Base-by-base conservation (phyloP, 768 basidiomycete genomes). In the Mycena vulgaris region DNA sequence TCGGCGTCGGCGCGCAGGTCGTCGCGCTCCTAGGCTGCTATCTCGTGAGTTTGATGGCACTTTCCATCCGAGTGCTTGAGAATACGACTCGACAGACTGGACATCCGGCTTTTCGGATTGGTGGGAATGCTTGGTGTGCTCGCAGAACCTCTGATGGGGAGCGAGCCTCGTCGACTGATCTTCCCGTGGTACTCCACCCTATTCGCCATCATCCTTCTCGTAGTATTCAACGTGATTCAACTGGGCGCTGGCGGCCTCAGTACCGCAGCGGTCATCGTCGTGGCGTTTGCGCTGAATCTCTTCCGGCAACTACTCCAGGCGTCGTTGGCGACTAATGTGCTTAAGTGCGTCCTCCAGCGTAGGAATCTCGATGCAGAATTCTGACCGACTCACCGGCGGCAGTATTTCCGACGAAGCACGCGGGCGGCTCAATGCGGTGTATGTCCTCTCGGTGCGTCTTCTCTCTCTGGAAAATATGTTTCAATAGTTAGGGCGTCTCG, bases 161-260 rank as follows among this genome's bases (percentile, higher is more conserved):
- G n/a, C n/a, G n/a, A n/a, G 86, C 52, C 70, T 89, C n/a, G 87
- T 96, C 66, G 94, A 96, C 80, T 78, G 3, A 84, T 95, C 39
- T 85, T 92, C 0, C 91, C 92, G 0, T 96, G 94, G 94, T 89
- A 92, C 66, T 89, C 91, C 13, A 88, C 92, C 13, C 81, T 95
- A 25, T 70, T 90, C 57, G 88, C 87, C 17, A 82, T 89, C 10
- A n/a, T 85, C 30, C 72, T 80, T 58, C 82, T 90, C 39, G 52
- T 88, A 21, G 66, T 86, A 21, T 90, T 89, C 76, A 89, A 90
- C 75, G 78, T 80, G 30, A 83, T 96, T 5, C 92, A 93, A 76
- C 82, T 89, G 1, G 91, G 83, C 19, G 93, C 90, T 0, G 94
- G 89, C 7, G 91, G 93, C 0, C 85, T 93, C 49, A 89, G 86